phyloP scores from a whole-genome alignment of 2,329 filamentous ascomycete species.

The Domatiomyces catenatus region DNA sequence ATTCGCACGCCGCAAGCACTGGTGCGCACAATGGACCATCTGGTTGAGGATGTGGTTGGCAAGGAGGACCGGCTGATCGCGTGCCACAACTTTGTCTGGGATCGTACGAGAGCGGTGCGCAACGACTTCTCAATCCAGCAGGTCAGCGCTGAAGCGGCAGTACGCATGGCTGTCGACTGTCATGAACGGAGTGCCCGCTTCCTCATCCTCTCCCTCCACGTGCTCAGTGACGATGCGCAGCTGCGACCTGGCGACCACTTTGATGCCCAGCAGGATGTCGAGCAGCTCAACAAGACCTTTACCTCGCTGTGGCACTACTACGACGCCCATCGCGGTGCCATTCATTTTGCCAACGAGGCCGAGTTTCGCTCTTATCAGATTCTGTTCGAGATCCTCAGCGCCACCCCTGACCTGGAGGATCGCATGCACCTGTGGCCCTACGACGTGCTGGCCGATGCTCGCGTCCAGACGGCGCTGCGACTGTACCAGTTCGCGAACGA shows the following conservation, averaged over 20 bases:
- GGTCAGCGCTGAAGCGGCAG: conserved; percentile 40
- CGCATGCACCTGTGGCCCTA: conserved; percentile 41
- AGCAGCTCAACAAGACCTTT: conserved; percentile 49
- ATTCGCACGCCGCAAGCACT: conserved; percentile 41
- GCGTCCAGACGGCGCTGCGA: conserved; percentile 41
- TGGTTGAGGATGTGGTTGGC: conserved; percentile 36
- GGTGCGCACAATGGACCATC: conserved; percentile 33
- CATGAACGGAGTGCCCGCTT: conserved; percentile 49
- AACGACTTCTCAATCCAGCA: conserved; percentile 52
- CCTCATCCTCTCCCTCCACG: conserved; percentile 46
- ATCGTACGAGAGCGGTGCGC: conserved; percentile 47
- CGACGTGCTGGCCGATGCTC: conserved; percentile 34
- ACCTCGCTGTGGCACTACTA: conserved; percentile 47
- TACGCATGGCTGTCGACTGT: conserved; percentile 43
- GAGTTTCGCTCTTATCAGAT: conserved; percentile 51
- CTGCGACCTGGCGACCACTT: conserved; percentile 37
- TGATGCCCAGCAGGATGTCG: conserved; percentile 44
- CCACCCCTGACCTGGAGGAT: conserved; percentile 40
- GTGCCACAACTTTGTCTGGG: conserved; percentile 52
- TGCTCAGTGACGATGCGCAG: conserved; percentile 37
- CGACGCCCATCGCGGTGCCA: conserved; percentile 37
- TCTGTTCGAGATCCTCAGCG: conserved; percentile 38
- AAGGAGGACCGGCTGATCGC: conserved; percentile 34
- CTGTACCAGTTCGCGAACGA: conserved; percentile 42
- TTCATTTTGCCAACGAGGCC: conserved; percentile 41